Base-by-base conservation (phyloP, 1,139 yeast species). In the Zygosaccharomyces sapae region DNA sequence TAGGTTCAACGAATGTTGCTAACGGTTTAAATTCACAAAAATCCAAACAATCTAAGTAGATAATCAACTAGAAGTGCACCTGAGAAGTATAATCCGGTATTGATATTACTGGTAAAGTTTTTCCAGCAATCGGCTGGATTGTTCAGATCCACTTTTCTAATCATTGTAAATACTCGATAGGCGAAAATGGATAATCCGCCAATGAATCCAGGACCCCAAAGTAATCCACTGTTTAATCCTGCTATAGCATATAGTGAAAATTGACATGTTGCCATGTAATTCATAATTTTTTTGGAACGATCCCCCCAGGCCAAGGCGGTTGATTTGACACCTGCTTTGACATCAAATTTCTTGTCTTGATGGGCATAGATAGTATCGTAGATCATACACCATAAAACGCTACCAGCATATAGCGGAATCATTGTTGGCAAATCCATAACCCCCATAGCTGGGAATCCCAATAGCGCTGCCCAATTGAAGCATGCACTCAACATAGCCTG, bases 281-380 rank as follows among this genome's bases (percentile, higher is more conserved):
- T 73, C 58, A 87, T 70, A 41, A 89, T 79, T 3, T 81, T 77
- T 61, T 84, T 88, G 1, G 96, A 78, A 30, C 78, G 76, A 18
- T 77, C 78, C 2, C 94, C 95, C 97, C 98, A 92, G 4, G 84
- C 88, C 58, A 92, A 75, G 3, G 98, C 98, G 0, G 97, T 88
- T 1, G 96, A 87, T 66, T 90, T 89, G 56, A 94, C 85, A 5
- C 97, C 97, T 0, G 96, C 97, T 47, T 76, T 71, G 45, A 85
- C 70, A 66, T 94, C 99, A 61, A 84, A 94, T 50, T 68, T 70
- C 70, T 94, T 94, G 67, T 94, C 98, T 70, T 94, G 99, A 65
- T 94, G 99, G 1, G 98, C 98, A 66, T 94, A 94, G 37, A 94
- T 81, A 2, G 97, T 87, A 66, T 94, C 99, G 67, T 94, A 94